phyloP scores from a whole-genome alignment of 768 basidiomycete genomes.

The Kwoniella sp. region DNA sequence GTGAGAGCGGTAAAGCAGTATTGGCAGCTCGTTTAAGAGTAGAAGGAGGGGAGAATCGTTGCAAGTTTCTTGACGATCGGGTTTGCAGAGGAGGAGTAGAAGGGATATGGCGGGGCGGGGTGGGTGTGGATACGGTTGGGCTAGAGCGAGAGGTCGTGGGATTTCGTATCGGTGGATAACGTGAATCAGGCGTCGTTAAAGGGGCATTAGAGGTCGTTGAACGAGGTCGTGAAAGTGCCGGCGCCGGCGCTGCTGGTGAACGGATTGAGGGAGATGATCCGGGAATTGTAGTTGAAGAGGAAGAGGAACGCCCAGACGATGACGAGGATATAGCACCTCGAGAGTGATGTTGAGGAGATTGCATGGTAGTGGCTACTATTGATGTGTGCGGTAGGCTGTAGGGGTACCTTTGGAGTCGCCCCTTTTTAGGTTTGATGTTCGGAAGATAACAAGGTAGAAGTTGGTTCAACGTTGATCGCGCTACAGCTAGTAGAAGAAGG shows the following conservation, averaged over 20 bases:
- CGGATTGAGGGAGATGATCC: not conserved
- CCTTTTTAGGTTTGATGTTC: not conserved
- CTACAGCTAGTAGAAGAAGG: too few species aligned
- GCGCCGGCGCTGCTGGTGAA: conserved; percentile 4
- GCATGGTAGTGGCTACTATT: too few species aligned
- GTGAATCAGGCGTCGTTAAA: conserved; percentile 17
- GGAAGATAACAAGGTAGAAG: conserved; percentile 15
- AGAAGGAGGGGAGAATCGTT: not conserved
- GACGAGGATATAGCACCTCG: not conserved
- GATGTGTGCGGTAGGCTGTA: not conserved
- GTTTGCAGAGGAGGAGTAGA: conserved; percentile 17
- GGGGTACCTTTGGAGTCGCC: not conserved
- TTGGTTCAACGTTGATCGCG: conserved; percentile 21
- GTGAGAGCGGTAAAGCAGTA: conserved; percentile 37
- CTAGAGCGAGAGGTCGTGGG: not conserved
- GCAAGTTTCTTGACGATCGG: conserved; percentile 1
- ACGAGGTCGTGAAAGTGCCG: conserved; percentile 29
- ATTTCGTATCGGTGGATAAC: conserved; percentile 27
- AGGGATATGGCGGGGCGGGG: conserved; percentile 9
- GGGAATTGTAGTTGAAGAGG: not conserved
- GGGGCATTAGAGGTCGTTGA: conserved; percentile 7
- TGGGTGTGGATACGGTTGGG: not conserved
- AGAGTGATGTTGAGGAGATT: conserved; percentile 1
- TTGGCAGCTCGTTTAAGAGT: conserved; percentile 32
- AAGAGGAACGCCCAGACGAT: not conserved